These are phyloP conservation scores for Lactifluus rugatus DNA, from an alignment of 768 basidiomycete genomes.

Conservation along the genomic window DNA sequence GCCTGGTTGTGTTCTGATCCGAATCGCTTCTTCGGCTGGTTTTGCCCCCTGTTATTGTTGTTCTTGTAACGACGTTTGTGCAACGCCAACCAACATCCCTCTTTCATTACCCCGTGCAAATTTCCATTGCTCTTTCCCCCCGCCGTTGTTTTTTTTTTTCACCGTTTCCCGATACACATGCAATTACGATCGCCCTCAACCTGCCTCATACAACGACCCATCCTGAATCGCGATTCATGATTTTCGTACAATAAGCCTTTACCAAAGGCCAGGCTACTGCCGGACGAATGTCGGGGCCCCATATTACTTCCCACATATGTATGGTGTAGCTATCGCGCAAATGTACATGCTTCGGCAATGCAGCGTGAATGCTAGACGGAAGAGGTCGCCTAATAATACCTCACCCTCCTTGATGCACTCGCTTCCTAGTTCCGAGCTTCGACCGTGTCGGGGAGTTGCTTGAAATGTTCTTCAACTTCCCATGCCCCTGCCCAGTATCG, in stretches of 20 bases:
- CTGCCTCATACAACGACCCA: conserved; percentile 3
- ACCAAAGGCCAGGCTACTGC: background rate
- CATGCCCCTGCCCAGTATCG: conserved; percentile 90
- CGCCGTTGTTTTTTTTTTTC: background rate
- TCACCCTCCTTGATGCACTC: too few species aligned
- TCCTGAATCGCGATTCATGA: conserved; percentile 6
- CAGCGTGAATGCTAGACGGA: conserved; percentile 4
- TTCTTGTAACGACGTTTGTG: background rate
- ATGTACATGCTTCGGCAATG: conserved; percentile 20
- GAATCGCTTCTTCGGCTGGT: background rate
- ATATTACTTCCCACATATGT: conserved; percentile 12
- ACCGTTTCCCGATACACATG: conserved; percentile 3
- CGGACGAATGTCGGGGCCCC: conserved; percentile 12
- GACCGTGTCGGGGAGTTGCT: conserved; percentile 7
- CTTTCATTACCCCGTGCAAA: conserved; percentile 14
- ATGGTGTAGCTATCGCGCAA: conserved; percentile 19
- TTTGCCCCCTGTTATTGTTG: background rate
- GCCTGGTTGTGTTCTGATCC: background rate
- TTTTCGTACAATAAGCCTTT: conserved; percentile 1
- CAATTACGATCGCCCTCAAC: conserved; percentile 3
- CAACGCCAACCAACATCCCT: conserved; percentile 1
- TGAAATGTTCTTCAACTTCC: conserved; percentile 86
- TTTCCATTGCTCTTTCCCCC: conserved; percentile 1
- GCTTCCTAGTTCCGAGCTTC: background rate
- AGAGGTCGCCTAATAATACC: background rate